These are phyloP conservation scores for Amylostereum areolatum DNA, from an alignment of 1,284 basidiomycete species.

Conservation along the genomic window DNA sequence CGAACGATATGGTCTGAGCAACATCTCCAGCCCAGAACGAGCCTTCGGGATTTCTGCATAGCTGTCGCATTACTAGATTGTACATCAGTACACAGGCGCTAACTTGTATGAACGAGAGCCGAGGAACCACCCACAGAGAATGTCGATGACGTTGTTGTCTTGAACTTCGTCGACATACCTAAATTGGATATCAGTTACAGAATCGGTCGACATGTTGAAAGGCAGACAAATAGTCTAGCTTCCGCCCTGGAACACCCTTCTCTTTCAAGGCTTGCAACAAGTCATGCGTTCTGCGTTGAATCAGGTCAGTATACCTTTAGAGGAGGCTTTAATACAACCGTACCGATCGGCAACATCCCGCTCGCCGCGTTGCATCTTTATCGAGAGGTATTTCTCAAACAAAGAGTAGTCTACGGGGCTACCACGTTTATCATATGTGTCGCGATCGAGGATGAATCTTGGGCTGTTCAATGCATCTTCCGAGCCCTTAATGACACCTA, in stretches of 20 bases:
- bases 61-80: constrained; percentile 37
- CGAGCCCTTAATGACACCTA: constrained; percentile 54
- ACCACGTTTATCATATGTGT: constrained; percentile 38
- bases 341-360: constrained; percentile 55
- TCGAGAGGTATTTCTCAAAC: constrained; percentile 42
- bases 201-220: background rate
- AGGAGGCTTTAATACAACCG: background rate
- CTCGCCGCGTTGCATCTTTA: constrained; percentile 38
- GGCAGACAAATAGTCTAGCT: constrained; percentile 45
- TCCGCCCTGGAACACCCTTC: constrained; percentile 26
- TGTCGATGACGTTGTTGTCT: constrained; percentile 58
- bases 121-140: constrained; percentile 32
- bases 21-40: constrained; percentile 68
- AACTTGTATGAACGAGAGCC: background rate
- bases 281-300: constrained; percentile 32
- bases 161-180: constrained; percentile 64
- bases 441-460: constrained; percentile 33
- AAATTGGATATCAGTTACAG: background rate
- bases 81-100: background rate
- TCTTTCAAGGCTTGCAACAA: constrained; percentile 27
- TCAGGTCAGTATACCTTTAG: background rate
- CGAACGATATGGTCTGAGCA: constrained; percentile 59
- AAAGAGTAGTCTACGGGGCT: constrained; percentile 40
- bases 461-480: constrained; percentile 33
- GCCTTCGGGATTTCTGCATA: constrained; percentile 52